Percentiles rank a stretch among this genome's conserved stretches.
Conservation (phyloP, 2,329 filamentous ascomycete genomes). For the Aspergillus piperis region DNA sequence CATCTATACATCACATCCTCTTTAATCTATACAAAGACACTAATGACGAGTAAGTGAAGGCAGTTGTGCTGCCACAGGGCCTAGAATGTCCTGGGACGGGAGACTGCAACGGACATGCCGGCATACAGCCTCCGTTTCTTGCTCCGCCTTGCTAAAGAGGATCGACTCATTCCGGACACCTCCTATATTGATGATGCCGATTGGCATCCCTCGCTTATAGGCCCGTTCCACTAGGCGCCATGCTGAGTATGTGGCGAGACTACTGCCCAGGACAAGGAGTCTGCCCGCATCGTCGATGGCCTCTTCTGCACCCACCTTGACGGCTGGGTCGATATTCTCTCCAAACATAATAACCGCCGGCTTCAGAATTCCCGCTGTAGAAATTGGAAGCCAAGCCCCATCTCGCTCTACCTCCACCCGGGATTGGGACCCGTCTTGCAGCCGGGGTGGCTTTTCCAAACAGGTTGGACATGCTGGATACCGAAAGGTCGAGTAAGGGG, state of each 20-base stretch:
- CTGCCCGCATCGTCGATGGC: constrained; percentile 75
- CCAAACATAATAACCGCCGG: constrained; percentile 97
- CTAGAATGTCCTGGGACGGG: constrained; percentile 44
- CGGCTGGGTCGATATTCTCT: constrained; percentile 71
- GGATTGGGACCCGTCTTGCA: constrained; percentile 57
- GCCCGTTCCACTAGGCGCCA: constrained; percentile 87
- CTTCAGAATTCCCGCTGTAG: constrained; percentile 79
- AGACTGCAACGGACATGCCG: constrained; percentile 46
- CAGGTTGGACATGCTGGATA: constrained; percentile 89
- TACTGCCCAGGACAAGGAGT: constrained; percentile 81
- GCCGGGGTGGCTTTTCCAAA: constrained; percentile 61
- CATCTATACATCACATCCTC: neutral
- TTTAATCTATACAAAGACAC: neutral
- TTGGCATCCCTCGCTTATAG: constrained; percentile 77
- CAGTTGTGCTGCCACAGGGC: constrained; percentile 39
- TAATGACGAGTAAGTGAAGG: constrained; percentile 13
- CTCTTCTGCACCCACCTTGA: constrained; percentile 75
- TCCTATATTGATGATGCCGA: constrained; percentile 79
- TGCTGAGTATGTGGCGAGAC: constrained; percentile 90
- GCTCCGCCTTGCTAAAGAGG: constrained; percentile 39
- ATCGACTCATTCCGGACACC: constrained; percentile 49
- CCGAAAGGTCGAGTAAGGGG: constrained; percentile 84
- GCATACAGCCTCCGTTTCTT: constrained; percentile 17
- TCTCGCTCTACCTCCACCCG: constrained; percentile 72
- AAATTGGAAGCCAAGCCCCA: constrained; percentile 70